Conservation (phyloP, 192 early-diverging fungal genomes). For the Chytriomyces confervae region DNA sequence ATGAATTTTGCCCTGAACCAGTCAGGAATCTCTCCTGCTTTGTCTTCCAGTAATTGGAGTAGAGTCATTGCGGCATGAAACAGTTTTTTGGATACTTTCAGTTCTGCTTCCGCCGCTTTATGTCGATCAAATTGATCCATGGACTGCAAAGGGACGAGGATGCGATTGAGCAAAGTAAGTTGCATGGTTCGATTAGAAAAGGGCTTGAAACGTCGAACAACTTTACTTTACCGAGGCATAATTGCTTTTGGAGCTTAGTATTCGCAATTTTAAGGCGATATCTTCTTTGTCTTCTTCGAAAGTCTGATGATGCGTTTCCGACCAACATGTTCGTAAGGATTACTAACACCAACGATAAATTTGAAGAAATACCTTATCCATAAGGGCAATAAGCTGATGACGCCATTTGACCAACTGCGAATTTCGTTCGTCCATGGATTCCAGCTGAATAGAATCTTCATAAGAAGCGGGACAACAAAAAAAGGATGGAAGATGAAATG, state of each 20-base stretch:
- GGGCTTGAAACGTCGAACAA: neutral
- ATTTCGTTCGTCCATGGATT: conserved; percentile 39
- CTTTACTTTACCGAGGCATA: conserved; percentile 18
- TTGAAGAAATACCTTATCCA: conserved; percentile 26
- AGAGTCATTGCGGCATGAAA: conserved; percentile 33
- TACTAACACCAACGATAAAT: neutral
- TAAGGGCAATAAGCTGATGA: conserved; percentile 26
- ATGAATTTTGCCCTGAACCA: conserved; percentile 36
- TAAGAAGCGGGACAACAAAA: neutral
- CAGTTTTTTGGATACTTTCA: conserved; percentile 33
- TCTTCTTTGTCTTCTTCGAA: conserved; percentile 43
- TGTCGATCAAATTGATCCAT: conserved; percentile 39
- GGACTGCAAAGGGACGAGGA: neutral
- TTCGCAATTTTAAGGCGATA: conserved; percentile 30
- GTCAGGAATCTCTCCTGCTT: conserved; percentile 33
- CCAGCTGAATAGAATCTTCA: conserved; percentile 8
- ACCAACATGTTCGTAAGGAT: neutral
- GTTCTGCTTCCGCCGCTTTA: conserved; percentile 37
- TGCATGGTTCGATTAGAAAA: neutral
- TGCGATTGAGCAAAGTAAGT: neutral
- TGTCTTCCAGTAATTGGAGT: conserved; percentile 26
- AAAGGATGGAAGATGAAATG: neutral
- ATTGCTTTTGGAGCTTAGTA: conserved; percentile 34
- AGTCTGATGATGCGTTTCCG: conserved; percentile 6
- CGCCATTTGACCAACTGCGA: conserved; percentile 16